Base-by-base conservation (phyloP, 2,329 filamentous ascomycete genomes). In the Bisporella sp. region DNA sequence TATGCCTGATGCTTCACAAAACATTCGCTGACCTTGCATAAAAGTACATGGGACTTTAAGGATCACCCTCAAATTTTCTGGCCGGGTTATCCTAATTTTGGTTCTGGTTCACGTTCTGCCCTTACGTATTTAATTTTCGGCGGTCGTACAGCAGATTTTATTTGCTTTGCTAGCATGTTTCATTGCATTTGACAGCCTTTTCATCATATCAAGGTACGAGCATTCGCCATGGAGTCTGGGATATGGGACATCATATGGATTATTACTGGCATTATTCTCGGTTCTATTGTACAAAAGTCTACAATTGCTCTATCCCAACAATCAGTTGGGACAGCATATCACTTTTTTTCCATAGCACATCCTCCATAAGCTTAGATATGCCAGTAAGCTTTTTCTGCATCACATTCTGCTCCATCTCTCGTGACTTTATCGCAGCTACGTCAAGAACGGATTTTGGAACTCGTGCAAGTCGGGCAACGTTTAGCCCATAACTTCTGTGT, bases 401-500 rank as follows among this genome's bases (percentile, higher is more conserved):
- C 59, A 90, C 81, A 57, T 83, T 78, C 47, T 82, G 76, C 69
- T 99, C 93, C 68, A 99, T 71, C 67, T 92, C 83, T 39, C 73
- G 73, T 53, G 89, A 95, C 70, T 95, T 93, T 44, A 74, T 71
- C n/a, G 79, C 81, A 2, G 93, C 93, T 29, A 89, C 74, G 30
- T 91, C 87, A 33, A 97, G 74, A 13, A 97, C 80, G 50, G 79
- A 74, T 52, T 78, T 77, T 0, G 92, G 90, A 41, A 99, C 78
- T 47, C 84, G 84, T 2, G 93, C 93, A 48, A 99, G 70, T 43
- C 88, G 76, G 11, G 93, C 93, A 28, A 97, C 93, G 66, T 97
- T 97, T 51, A 99, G 66, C 1, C 95, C 93, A 66, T 99, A 99
- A 13, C 88, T 95, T 5, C 93, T 79, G 73, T 97, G 91, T 6